Conservation (phyloP, 73 alveolate genomes). For the Paramecium octaurelia region DNA sequence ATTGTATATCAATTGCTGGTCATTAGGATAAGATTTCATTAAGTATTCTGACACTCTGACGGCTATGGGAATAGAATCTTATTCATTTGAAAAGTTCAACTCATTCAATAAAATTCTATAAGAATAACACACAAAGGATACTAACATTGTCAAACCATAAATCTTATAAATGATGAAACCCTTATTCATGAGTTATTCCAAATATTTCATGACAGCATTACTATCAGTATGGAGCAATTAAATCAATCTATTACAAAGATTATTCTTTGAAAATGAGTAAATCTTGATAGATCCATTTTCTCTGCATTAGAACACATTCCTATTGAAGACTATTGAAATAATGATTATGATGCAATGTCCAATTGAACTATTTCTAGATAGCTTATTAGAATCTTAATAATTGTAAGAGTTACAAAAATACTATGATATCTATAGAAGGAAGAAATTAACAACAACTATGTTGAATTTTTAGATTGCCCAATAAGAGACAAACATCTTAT, state of each 20-base stretch:
- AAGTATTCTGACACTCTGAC: slow-evolving; percentile 33
- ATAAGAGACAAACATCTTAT: slow-evolving; percentile 32
- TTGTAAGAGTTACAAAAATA: not conserved
- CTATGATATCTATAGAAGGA: slow-evolving; percentile 47
- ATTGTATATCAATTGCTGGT: slow-evolving; percentile 58
- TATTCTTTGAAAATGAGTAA: not conserved
- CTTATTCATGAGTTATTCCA: slow-evolving; percentile 21
- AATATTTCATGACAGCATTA: slow-evolving; percentile 48
- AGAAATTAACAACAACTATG: slow-evolving; percentile 23
- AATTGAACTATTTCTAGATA: slow-evolving; percentile 40
- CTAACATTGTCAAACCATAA: slow-evolving; percentile 41
- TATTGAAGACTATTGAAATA: slow-evolving; percentile 49
- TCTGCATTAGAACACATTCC: slow-evolving; percentile 42
- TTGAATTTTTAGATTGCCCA: slow-evolving; percentile 39
- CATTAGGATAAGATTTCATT: slow-evolving; percentile 2
- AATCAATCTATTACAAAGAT: not conserved
- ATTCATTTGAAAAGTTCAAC: slow-evolving; percentile 45
- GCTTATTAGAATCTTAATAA: slow-evolving; percentile 31
- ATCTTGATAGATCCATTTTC: slow-evolving; percentile 7
- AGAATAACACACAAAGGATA: slow-evolving; percentile 41
- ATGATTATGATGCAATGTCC: slow-evolving; percentile 47
- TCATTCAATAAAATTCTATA: slow-evolving; percentile 37
- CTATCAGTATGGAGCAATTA: slow-evolving; percentile 25
- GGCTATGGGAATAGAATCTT: slow-evolving; percentile 49
- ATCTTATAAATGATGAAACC: slow-evolving; percentile 58